phyloP scores from a whole-genome alignment of 2,329 filamentous ascomycete species.

The Colletotrichum musae region DNA sequence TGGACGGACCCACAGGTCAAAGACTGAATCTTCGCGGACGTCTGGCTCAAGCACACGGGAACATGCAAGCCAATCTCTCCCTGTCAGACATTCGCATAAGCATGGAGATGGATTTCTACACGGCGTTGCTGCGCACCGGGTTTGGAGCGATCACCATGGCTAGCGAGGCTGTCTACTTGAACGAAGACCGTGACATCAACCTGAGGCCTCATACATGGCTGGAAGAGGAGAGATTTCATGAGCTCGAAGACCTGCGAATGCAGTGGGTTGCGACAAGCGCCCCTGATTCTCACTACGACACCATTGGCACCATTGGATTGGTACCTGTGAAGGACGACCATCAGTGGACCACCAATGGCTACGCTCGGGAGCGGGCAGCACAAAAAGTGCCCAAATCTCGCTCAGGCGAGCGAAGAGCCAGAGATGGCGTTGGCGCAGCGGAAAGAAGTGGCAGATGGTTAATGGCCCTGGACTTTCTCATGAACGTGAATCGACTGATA shows the following conservation, averaged over 20 bases:
- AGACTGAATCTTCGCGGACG: slow-evolving; percentile 69
- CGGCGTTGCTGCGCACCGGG: slow-evolving; percentile 86
- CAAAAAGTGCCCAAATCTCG: slow-evolving; percentile 67
- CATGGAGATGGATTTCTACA: slow-evolving; percentile 96
- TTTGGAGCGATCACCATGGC: slow-evolving; percentile 93
- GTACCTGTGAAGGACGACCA: slow-evolving; percentile 67
- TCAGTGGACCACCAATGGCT: slow-evolving; percentile 67
- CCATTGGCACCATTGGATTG: slow-evolving; percentile 67
- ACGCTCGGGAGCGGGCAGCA: slow-evolving; percentile 78
- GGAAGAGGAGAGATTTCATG: slow-evolving; percentile 86
- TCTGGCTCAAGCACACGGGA: slow-evolving; percentile 80
- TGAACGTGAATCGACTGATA: slow-evolving; percentile 79
- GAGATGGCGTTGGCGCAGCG: slow-evolving; percentile 82
- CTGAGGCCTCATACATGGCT: slow-evolving; percentile 88
- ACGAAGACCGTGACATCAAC: slow-evolving; percentile 85
- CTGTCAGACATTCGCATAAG: slow-evolving; percentile 85
- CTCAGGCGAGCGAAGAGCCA: slow-evolving; percentile 59
- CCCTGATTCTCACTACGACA: slow-evolving; percentile 65
- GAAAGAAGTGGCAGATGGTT: slow-evolving; percentile 86
- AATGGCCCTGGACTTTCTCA: slow-evolving; percentile 81
- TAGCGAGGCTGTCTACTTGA: slow-evolving; percentile 95
- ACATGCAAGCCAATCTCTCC: slow-evolving; percentile 93
- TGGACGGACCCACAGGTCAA: slow-evolving; percentile 55
- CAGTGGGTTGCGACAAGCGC: slow-evolving; percentile 65
- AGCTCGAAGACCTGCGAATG: slow-evolving; percentile 75